Percentiles rank a stretch among this genome's conserved stretches.
Evolutionary conservation across 2,329 filamentous ascomycete genomes (phyloP).

Genomic region (Sporothrix euskadiensis): DNA sequence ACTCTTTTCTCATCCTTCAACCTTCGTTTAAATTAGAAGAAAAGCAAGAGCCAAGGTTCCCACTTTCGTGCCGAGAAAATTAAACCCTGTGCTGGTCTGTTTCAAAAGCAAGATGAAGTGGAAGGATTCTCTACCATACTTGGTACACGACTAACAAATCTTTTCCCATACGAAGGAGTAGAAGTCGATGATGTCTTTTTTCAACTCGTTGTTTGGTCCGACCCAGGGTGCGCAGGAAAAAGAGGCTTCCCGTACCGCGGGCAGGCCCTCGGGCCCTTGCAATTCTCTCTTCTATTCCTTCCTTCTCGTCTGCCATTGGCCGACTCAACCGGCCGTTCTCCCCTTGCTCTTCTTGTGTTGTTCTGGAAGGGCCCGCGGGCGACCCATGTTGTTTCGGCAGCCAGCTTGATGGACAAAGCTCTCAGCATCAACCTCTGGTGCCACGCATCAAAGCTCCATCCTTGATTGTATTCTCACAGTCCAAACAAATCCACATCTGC

Average conservation of each 20-base stretch:
- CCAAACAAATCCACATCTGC: background rate
- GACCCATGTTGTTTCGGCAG: constrained; percentile 5
- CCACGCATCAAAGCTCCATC: constrained; percentile 1
- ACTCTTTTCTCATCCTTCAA: background rate
- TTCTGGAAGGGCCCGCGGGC: background rate
- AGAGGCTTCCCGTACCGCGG: background rate
- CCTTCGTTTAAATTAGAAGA: background rate
- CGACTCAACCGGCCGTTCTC: background rate
- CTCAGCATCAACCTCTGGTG: background rate
- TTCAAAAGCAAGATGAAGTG: constrained; percentile 18
- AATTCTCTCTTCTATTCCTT: background rate
- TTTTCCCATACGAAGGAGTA: background rate
- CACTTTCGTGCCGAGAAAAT: background rate
- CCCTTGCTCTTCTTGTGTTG: background rate
- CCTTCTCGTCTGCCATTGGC: constrained; percentile 7
- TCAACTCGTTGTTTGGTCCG: background rate
- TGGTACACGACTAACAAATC: background rate
- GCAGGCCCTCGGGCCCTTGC: background rate
- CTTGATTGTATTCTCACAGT: background rate
- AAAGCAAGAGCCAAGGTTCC: background rate
- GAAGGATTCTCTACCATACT: background rate
- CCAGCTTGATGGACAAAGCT: background rate
- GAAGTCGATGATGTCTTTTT: background rate
- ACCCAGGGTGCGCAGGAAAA: background rate
- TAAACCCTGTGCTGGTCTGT: background rate